A percentile compares a stretch with the other conserved stretches of the same genome.
These are phyloP conservation scores for Umbellularia californica DNA, from an alignment of 164 flowering plant genomes.

Conservation along the genomic window DNA sequence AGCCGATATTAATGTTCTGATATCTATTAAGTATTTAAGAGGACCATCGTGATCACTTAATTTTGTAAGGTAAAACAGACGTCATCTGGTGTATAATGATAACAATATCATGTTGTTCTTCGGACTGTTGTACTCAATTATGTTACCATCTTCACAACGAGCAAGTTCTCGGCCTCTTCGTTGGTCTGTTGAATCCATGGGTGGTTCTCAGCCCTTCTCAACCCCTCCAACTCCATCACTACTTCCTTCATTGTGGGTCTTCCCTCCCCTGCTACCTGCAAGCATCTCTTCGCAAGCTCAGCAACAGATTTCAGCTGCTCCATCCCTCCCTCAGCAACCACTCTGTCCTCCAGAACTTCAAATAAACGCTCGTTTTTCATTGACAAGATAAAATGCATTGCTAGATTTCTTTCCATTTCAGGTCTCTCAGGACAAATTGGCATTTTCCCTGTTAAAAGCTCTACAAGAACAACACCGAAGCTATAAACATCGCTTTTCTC, in stretches of 20 bases:
- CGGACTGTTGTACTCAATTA: not conserved
- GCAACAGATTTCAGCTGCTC: not conserved
- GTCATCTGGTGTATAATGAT: not conserved
- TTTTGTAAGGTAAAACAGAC: not conserved
- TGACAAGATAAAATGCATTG: not conserved
- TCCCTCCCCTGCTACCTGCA: not conserved
- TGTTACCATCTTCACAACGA: not conserved
- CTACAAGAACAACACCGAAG: slow-evolving; percentile 11
- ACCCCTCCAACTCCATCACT: not conserved
- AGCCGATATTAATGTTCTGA: too few relatives aligned
- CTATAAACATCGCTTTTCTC: slow-evolving; percentile 23
- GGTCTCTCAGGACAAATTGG: slow-evolving; percentile 7
- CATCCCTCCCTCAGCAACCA: not conserved
- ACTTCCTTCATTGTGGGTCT: slow-evolving; percentile 1
- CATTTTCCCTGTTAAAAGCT: slow-evolving; percentile 27
- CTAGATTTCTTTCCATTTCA: not conserved
- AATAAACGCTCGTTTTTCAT: not conserved
- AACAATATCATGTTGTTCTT: not conserved
- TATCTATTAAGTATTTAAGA: too few relatives aligned
- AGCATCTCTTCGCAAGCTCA: slow-evolving; percentile 1
- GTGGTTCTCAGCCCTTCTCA: not conserved
- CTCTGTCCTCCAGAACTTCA: not conserved
- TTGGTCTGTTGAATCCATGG: not conserved
- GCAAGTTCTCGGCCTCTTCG: not conserved
- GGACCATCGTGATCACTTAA: too few relatives aligned